phyloP scores from a whole-genome alignment of 371 early-diverging fungal species.

The Nematocida homosporus region DNA sequence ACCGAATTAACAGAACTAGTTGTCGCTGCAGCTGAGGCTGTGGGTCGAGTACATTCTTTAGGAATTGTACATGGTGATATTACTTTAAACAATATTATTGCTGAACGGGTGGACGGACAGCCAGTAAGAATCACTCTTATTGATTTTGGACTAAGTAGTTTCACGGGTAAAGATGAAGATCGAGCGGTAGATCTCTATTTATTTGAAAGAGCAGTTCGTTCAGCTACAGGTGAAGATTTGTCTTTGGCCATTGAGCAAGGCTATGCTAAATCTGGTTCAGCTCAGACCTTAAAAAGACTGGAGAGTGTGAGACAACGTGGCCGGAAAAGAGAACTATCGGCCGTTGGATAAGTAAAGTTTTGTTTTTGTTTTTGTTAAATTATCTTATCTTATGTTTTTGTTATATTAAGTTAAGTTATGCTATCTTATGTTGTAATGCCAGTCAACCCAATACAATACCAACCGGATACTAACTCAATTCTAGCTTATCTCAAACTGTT shows the following conservation, averaged over 20 bases:
- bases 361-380: too few relatives aligned
- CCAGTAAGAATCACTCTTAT: constrained; percentile 70
- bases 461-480: too few relatives aligned
- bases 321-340: constrained; percentile 58
- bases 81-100: constrained; percentile 88
- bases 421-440: too few relatives aligned
- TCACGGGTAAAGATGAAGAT: constrained; percentile 81
- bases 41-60: constrained; percentile 77
- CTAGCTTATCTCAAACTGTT: too few relatives aligned
- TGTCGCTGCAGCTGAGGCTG: constrained; percentile 33
- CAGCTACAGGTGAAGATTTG: constrained; percentile 74
- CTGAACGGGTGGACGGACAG: constrained; percentile 70
- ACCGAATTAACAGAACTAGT: constrained; percentile 23
- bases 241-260: constrained; percentile 66
- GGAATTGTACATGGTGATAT: constrained; percentile 92
- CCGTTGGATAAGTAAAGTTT: constrained; percentile 37
- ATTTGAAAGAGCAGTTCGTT: constrained; percentile 82
- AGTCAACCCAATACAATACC: too few relatives aligned
- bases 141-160: constrained; percentile 90
- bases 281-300: constrained; percentile 44
- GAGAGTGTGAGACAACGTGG: constrained; percentile 59
- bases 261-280: constrained; percentile 6
- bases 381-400: too few relatives aligned
- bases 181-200: constrained; percentile 97
- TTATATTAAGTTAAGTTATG: too few relatives aligned